Base-by-base conservation (phyloP, 805 yeast genomes). In the Suhomyces faveliae region DNA sequence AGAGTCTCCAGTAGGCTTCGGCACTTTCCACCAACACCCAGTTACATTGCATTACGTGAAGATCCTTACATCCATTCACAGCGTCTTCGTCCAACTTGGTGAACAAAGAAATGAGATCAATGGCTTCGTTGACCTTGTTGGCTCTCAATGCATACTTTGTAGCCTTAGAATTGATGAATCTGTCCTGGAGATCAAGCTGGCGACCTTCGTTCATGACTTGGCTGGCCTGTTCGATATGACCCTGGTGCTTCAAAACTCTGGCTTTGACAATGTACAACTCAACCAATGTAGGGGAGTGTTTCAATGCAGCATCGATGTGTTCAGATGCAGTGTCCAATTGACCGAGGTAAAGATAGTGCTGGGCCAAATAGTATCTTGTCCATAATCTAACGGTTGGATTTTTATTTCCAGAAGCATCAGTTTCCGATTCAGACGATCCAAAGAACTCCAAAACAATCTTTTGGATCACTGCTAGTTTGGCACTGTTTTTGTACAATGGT, bases 21-120 rank as follows among this genome's bases (percentile, higher is more conserved):
- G 94, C 97, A 63, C 85, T 83, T 62, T 89, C 97, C 13, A 78
- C 67, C 53, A 94, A 68, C 52, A 89, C 89, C 96, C 97, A 90
- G 43, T 84, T 79, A n/a, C 86, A 91, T 69, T 94, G 97, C 85
- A 94, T 86, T 25, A 79, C 76, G 60, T 88, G 95, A 57, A 92
- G 73, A 62, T 94, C 97, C 55, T 82, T 83, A 40, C 92, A 80
- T 5, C 97, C 97, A 56, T 87, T 87, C n/a, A 80, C 79, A 2
- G 82, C 74, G n/a, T 79, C 81, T 40, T 88, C 96, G 56, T 87
- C 89, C 40, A 71, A 53, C 60, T 85, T 85, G 15, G 97, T 89
- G 74, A 94, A 94, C 48, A 89, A 66, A 2, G 92, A 82, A 13
- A 88, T 85, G 23, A 81, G 70, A 45, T 80, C 83, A 45, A 87